Evolutionary conservation across 2,329 filamentous ascomycete species (phyloP).

Genomic region (Ophiosphaerella korrae): DNA sequence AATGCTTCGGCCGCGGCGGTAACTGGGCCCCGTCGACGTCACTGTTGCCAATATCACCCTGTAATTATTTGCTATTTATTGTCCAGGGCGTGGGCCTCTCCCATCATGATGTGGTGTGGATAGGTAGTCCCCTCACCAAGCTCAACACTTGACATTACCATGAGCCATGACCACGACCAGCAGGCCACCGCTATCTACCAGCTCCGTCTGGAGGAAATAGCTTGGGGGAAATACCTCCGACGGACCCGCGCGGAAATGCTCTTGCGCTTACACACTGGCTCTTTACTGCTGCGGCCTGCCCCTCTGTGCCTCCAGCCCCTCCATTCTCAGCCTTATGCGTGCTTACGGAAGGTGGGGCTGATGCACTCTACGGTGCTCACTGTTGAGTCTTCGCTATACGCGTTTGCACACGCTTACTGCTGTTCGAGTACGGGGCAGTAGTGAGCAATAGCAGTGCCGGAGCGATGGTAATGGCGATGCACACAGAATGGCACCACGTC

Average conservation of each 20-base stretch:
- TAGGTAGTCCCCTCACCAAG: background rate
- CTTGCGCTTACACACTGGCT: background rate
- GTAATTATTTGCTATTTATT: slow-evolving; percentile 13
- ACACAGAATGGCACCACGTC: too few relatives aligned
- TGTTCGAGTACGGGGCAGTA: too few relatives aligned
- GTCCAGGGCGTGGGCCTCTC: slow-evolving; percentile 9
- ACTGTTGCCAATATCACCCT: slow-evolving; percentile 19
- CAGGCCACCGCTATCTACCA: too few relatives aligned
- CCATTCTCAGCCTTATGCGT: slow-evolving; percentile 19
- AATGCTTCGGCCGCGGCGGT: slow-evolving; percentile 39
- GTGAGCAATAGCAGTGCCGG: too few relatives aligned
- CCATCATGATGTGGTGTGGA: background rate
- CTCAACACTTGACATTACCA: background rate
- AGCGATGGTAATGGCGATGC: too few relatives aligned
- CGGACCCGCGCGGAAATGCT: slow-evolving; percentile 17
- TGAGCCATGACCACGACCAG: too few relatives aligned
- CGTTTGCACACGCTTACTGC: too few relatives aligned
- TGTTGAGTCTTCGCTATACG: too few relatives aligned
- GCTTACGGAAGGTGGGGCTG: slow-evolving; percentile 22
- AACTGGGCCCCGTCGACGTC: slow-evolving; percentile 19
- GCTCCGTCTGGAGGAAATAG: background rate
- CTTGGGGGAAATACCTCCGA: slow-evolving; percentile 3
- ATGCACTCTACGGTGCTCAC: slow-evolving; percentile 3
- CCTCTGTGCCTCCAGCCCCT: slow-evolving; percentile 2
- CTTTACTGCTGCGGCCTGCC: slow-evolving; percentile 2